Evolutionary conservation across 176 grass and related monocot species (phyloP).

Genomic region (Cymbopogon citratus): DNA sequence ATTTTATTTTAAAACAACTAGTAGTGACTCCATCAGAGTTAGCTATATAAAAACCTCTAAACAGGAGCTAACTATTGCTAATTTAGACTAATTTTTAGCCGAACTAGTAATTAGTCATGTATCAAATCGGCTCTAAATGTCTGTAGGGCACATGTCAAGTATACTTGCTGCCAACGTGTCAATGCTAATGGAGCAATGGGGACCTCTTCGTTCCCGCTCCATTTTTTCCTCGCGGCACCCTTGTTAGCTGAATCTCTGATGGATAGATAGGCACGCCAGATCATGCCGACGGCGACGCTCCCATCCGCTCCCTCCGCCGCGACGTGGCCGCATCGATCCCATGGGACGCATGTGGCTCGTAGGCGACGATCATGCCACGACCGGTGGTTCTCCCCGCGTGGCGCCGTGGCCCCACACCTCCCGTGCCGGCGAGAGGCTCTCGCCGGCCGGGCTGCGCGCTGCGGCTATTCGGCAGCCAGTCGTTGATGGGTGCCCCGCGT

Average conservation of each 20-base stretch:
- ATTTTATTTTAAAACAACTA: too few species aligned
- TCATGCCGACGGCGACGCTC: conserved; percentile 30
- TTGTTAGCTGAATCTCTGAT: too few species aligned
- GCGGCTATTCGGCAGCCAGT: conserved; percentile 13
- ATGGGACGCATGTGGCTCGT: conserved; percentile 35
- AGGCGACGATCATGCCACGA: neutral
- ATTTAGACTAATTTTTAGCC: too few species aligned
- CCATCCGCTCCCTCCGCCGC: neutral
- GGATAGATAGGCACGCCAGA: conserved; percentile 25
- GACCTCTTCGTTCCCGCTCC: too few species aligned
- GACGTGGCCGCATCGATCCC: conserved; percentile 45
- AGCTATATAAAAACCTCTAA: too few species aligned
- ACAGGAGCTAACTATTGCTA: too few species aligned
- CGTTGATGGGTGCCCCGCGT: neutral
- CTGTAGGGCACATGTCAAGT: neutral
- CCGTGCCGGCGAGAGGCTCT: conserved; percentile 3
- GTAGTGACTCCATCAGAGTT: too few species aligned
- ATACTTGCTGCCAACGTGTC: neutral
- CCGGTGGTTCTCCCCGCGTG: neutral
- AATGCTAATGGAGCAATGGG: neutral
- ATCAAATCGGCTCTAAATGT: too few species aligned
- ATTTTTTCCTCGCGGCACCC: neutral
- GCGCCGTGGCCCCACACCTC: neutral
- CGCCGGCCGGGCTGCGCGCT: neutral
- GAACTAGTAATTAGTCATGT: too few species aligned